These are phyloP conservation scores for Linnemannia zychae DNA, from an alignment of 192 early-diverging fungal species.

Conservation along the genomic window DNA sequence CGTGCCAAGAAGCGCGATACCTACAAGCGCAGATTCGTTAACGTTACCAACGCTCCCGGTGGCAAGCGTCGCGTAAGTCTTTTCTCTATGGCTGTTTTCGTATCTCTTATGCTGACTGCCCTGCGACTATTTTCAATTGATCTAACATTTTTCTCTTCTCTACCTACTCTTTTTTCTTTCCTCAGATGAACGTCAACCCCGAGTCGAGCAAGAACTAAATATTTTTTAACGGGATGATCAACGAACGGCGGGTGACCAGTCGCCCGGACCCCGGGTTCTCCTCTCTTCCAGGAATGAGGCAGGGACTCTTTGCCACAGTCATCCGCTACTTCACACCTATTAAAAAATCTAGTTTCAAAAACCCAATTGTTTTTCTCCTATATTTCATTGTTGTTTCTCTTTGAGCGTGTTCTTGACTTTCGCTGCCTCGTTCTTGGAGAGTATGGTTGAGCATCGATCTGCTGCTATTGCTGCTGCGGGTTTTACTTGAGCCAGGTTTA, in stretches of 20 bases:
- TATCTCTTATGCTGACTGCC: not conserved
- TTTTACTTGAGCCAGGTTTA: too few species aligned
- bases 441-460: not conserved
- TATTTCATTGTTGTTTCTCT: not conserved
- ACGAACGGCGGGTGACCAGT: conserved; percentile 9
- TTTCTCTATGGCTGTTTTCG: not conserved
- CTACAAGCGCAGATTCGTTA: conserved; percentile 98
- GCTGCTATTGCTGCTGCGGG: not conserved
- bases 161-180: not conserved
- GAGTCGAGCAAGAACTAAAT: conserved; percentile 56
- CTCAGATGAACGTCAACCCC: conserved; percentile 56
- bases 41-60: conserved; percentile 87
- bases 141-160: not conserved
- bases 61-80: conserved; percentile 89
- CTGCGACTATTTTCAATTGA: not conserved
- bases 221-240: conserved; percentile 24
- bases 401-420: not conserved
- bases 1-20: conserved; percentile 97
- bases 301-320: not conserved
- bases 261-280: not conserved
- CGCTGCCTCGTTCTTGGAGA: not conserved
- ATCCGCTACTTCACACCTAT: conserved; percentile 7
- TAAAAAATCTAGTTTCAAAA: conserved; percentile 26
- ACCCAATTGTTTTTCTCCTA: not conserved
- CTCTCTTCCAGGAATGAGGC: conserved; percentile 15